Percentiles rank a stretch among this genome's conserved stretches.
Conservation (phyloP, 805 yeast species). For the Kuraishia cidri region DNA sequence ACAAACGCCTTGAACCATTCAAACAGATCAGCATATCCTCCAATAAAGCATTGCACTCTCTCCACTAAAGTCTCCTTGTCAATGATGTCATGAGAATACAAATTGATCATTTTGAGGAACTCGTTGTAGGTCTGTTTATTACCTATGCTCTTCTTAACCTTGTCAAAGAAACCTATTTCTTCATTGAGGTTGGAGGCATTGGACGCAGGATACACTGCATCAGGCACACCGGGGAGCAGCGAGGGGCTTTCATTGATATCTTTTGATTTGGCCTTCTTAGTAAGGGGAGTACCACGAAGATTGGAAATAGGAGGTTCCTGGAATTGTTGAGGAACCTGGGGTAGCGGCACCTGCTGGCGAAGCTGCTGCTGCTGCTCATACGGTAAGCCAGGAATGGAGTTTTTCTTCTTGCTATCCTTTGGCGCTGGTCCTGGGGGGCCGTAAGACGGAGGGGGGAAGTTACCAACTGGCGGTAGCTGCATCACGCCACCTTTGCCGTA, state of each 20-base stretch:
- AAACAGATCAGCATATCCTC: slow-evolving; percentile 68
- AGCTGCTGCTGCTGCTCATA: slow-evolving; percentile 7
- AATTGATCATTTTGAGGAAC: slow-evolving; percentile 78
- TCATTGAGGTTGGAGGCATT: slow-evolving; percentile 60
- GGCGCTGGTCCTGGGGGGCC: slow-evolving; percentile 14
- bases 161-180: slow-evolving; percentile 86
- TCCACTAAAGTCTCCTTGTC: slow-evolving; percentile 77
- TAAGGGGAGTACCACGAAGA: slow-evolving; percentile 23
- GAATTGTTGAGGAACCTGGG: slow-evolving; percentile 15
- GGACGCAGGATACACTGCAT: slow-evolving; percentile 58
- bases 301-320: slow-evolving; percentile 41
- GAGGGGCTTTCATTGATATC: slow-evolving; percentile 47
- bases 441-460: slow-evolving; percentile 61
- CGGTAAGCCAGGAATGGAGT: slow-evolving; percentile 6
- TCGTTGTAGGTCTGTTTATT: slow-evolving; percentile 89
- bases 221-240: slow-evolving; percentile 78
- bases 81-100: slow-evolving; percentile 85
- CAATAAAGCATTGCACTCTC: slow-evolving; percentile 79
- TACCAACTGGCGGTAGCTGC: slow-evolving; percentile 84
- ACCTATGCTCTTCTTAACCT: slow-evolving; percentile 80
- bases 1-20: slow-evolving; percentile 92
- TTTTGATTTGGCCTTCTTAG: slow-evolving; percentile 10
- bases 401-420: slow-evolving; percentile 10
- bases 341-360: slow-evolving; percentile 9
- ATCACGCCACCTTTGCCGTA: slow-evolving; percentile 18